Percentiles rank a stretch among this genome's conserved stretches.
Conservation (phyloP, 169 alveolate species). For the Plasmodium gonderi region DNA sequence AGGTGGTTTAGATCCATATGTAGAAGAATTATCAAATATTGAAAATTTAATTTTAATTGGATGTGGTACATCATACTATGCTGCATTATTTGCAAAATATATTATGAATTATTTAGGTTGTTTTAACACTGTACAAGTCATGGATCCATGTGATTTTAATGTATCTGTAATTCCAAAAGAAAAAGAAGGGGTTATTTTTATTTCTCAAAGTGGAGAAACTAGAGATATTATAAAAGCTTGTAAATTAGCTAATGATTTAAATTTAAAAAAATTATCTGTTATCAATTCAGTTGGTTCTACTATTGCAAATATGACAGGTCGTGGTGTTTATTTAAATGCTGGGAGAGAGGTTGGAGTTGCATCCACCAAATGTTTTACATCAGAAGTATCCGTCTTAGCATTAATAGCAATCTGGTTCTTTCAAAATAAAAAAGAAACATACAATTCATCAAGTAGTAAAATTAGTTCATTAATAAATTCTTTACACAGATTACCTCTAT, state of each 20-base stretch:
- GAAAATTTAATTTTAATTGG: slow-evolving; percentile 91
- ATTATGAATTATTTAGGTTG: slow-evolving; percentile 88
- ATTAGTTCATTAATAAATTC: slow-evolving; percentile 47
- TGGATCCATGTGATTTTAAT: slow-evolving; percentile 92
- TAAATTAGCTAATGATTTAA: slow-evolving; percentile 84
- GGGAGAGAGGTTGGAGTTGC: slow-evolving; percentile 99
- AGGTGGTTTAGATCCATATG: slow-evolving; percentile 76
- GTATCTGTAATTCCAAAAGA: slow-evolving; percentile 78
- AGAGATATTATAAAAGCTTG: slow-evolving; percentile 91
- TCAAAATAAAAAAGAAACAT: slow-evolving; percentile 73
- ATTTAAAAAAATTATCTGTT: slow-evolving; percentile 88
- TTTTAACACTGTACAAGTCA: slow-evolving; percentile 90
- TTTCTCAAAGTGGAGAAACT: slow-evolving; percentile 98
- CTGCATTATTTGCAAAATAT: slow-evolving; percentile 91
- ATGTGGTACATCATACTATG: slow-evolving; percentile 95
- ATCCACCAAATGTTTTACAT: slow-evolving; percentile 96
- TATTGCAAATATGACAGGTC: slow-evolving; percentile 91
- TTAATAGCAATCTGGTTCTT: slow-evolving; percentile 92
- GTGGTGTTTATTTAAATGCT: slow-evolving; percentile 96
- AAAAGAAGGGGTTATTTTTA: slow-evolving; percentile 90
- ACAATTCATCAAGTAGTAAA: slow-evolving; percentile 6
- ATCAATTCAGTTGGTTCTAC: slow-evolving; percentile 93
- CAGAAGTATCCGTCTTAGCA: slow-evolving; percentile 90
- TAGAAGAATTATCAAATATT: slow-evolving; percentile 78
- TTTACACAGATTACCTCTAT: slow-evolving; percentile 62